Percentiles rank a stretch among this genome's conserved stretches.
These are phyloP conservation scores for Peniophora sp. DNA, from an alignment of 1,284 basidiomycete genomes.

Conservation along the genomic window DNA sequence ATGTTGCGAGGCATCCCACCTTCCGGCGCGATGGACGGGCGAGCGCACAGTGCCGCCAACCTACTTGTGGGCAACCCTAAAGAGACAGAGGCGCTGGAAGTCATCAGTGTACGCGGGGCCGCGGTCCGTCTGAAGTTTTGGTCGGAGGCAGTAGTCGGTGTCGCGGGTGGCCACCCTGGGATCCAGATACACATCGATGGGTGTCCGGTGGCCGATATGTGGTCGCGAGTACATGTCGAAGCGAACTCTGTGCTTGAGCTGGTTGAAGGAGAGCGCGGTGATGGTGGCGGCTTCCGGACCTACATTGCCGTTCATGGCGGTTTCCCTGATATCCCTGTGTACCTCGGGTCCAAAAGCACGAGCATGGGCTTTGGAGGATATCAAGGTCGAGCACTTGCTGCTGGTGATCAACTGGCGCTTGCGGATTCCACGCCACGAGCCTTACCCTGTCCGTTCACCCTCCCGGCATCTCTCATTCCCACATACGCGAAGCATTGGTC, in stretches of 20 bases:
- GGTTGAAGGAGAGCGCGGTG: conserved; percentile 25
- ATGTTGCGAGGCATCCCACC: conserved; percentile 55
- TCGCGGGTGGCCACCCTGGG: conserved; percentile 45
- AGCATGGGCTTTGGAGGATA: conserved; percentile 57
- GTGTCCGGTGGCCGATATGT: conserved; percentile 26
- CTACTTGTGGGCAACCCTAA: conserved; percentile 50
- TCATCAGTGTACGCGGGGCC: conserved; percentile 21
- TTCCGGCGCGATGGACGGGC: conserved; percentile 61
- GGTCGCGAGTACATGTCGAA: conserved; percentile 41
- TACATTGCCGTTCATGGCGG: conserved; percentile 57
- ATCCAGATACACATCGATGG: conserved; percentile 34
- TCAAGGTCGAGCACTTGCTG: conserved; percentile 49
- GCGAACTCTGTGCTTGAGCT: conserved; percentile 26
- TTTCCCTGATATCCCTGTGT: conserved; percentile 48
- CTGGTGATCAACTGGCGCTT: conserved; percentile 33
- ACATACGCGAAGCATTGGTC: conserved; percentile 42
- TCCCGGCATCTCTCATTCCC: conserved; percentile 27
- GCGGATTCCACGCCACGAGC: conserved; percentile 24
- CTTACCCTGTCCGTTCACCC: conserved; percentile 5
- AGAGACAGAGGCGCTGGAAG: conserved; percentile 52
- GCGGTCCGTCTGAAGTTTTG: conserved; percentile 33
- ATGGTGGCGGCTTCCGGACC: conserved; percentile 33
- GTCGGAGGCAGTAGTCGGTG: conserved; percentile 39
- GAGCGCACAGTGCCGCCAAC: conserved; percentile 55
- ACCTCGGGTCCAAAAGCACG: conserved; percentile 57